Evolutionary conservation across 108 stramenopile genomes (phyloP).

Genomic region (Nitzschia inconspicua): DNA sequence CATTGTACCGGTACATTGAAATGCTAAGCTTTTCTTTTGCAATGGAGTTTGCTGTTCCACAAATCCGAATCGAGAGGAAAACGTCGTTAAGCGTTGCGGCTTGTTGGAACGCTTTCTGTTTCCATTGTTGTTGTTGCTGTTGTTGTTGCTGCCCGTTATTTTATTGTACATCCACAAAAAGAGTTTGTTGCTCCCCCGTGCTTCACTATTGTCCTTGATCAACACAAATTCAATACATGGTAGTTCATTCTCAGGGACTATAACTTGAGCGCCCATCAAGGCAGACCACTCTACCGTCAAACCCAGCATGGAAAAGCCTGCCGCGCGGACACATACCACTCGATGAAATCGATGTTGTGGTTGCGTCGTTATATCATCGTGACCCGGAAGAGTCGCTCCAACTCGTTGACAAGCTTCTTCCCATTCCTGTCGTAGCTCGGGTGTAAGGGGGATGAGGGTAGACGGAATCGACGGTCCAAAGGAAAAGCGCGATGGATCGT

Average conservation of each 20-base stretch:
- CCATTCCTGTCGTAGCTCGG: constrained; percentile 1
- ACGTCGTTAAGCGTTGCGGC: background rate
- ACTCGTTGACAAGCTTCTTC: background rate
- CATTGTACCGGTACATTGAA: constrained; percentile 7
- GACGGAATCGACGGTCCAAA: background rate
- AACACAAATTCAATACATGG: constrained; percentile 19
- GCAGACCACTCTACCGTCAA: constrained; percentile 20
- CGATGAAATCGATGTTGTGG: background rate
- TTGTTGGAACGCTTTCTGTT: background rate
- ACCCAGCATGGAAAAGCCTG: constrained; percentile 23
- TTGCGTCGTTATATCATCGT: background rate
- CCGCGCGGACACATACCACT: constrained; percentile 3
- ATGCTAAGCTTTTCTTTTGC: background rate
- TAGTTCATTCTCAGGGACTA: background rate
- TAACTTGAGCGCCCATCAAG: constrained; percentile 20
- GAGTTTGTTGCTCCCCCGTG: constrained; percentile 6
- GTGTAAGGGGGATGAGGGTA: background rate
- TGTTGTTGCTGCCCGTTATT: constrained; percentile 11
- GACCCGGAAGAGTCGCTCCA: background rate
- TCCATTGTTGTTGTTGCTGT: background rate
- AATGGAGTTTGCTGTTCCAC: background rate
- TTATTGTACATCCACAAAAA: constrained; percentile 28
- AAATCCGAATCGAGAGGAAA: background rate
- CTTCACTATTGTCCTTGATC: constrained; percentile 12
- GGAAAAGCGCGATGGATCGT: too few species aligned